phyloP scores from a whole-genome alignment of 495 filamentous ascomycete species.

The Trichoderma erinaceum region DNA sequence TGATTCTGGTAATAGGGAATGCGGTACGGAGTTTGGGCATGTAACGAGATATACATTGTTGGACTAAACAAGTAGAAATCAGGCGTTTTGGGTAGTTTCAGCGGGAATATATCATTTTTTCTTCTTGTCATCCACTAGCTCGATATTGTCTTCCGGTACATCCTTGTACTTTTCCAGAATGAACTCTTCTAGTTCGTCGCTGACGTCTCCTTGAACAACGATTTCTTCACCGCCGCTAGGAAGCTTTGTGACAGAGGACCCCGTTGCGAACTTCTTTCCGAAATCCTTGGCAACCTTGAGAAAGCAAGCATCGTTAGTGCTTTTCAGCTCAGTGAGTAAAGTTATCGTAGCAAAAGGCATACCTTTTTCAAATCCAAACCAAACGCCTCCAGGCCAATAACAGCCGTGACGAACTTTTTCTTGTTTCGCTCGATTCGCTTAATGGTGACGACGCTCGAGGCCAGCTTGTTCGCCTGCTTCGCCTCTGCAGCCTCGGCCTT shows the following conservation, averaged over 20 bases:
- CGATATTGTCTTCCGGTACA: constrained; percentile 90
- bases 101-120: constrained; percentile 53
- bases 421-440: constrained; percentile 98
- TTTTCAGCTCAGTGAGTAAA: not conserved
- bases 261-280: constrained; percentile 90
- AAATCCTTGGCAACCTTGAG: constrained; percentile 63
- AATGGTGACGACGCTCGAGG: constrained; percentile 75
- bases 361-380: constrained; percentile 91
- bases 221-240: constrained; percentile 89
- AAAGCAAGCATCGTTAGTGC: constrained; percentile 29
- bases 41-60: constrained; percentile 9
- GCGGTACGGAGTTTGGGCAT: not conserved
- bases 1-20: constrained; percentile 3
- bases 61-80: not conserved
- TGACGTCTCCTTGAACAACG: constrained; percentile 94
- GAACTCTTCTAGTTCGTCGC: constrained; percentile 89
- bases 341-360: constrained; percentile 16
- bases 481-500: constrained; percentile 80
- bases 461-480: constrained; percentile 69
- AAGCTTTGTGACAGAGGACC: constrained; percentile 83
- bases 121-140: constrained; percentile 90
- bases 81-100: constrained; percentile 18
- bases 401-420: constrained; percentile 87
- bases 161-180: constrained; percentile 75
- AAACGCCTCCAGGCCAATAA: constrained; percentile 83